Evolutionary conservation across 805 yeast genomes (phyloP), one percentile per base, ranked within the genome.

Genomic region (Lachancea lanzarotensis): DNA sequence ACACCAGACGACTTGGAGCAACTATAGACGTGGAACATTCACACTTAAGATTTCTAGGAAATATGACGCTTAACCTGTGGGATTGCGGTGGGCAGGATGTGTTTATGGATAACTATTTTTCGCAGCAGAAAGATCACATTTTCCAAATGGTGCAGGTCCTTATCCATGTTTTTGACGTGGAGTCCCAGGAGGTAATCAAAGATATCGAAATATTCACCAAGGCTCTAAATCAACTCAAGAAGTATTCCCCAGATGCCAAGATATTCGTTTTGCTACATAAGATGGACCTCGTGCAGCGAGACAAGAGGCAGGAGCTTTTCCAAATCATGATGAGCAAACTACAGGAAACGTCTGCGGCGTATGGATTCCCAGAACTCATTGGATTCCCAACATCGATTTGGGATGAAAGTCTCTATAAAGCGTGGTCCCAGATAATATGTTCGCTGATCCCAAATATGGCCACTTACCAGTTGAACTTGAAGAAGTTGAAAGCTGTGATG

Each of bases 11-110:
- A 46, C 67, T 93, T 12, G 98, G 98, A 1, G 98, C 98, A 10
- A 93, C 98, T 0, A 90, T 93, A 46, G 98, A 93, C 60, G 97
- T 93, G n/a, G 98, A 93, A 60, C 96, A 93, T 60, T 88, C 97
- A 2, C 96, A 91, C 66, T 68, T 93, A 45, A 71, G 98, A 41
- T 90, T 93, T 57, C 70, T 93, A 47, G 96, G 96, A 1, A 90
- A 91, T 62, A 88, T 93, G 95, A 89, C 97, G 1, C 71, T 93
- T 38, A 91, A 91, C 57, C 70, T 93, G 18, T 90, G 98, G 98
- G 98, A 93, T 65, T 93, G 98, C 67, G 98, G 98, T 57, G 96
- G 96, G 2, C 98, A 93, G 62, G 97, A 93, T 63, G 88, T 84
- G 2, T 93, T 90, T 54, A 90, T 93, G 87, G 97, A 91, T 59